Evolutionary conservation across 192 early-diverging fungal species (phyloP).

Genomic region (Irineochytrium annulatum): DNA sequence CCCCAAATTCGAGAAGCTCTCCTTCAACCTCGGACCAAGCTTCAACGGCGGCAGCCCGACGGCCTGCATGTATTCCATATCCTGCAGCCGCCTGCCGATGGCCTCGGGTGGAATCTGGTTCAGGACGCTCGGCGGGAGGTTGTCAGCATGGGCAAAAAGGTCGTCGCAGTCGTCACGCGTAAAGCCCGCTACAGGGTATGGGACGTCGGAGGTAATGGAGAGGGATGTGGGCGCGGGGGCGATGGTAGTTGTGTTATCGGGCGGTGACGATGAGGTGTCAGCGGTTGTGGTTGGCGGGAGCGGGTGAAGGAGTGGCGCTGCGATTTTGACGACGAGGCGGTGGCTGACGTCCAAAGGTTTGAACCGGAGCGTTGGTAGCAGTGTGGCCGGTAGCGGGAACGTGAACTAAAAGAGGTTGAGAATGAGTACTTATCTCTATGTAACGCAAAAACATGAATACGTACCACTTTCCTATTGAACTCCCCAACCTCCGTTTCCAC

Average conservation of each 20-base stretch:
- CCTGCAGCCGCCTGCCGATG: not conserved
- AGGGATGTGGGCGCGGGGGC: not conserved
- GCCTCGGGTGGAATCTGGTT: not conserved
- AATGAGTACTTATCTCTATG: not conserved
- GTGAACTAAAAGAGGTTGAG: not conserved
- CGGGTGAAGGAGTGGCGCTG: not conserved
- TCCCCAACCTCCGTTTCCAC: not conserved
- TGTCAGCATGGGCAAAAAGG: not conserved
- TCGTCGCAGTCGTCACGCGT: slow-evolving; percentile 1
- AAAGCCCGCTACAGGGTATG: not conserved
- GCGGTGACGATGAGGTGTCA: not conserved
- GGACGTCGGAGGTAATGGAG: not conserved
- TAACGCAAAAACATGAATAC: not conserved
- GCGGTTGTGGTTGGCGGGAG: not conserved
- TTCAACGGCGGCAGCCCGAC: too few relatives aligned
- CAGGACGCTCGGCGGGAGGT: not conserved
- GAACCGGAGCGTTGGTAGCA: not conserved
- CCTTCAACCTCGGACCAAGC: too few relatives aligned
- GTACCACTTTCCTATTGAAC: not conserved
- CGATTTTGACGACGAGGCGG: not conserved
- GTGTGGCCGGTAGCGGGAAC: not conserved
- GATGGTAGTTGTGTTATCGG: not conserved
- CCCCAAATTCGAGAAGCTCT: too few relatives aligned
- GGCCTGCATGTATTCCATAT: slow-evolving; percentile 1
- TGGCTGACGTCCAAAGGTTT: slow-evolving; percentile 4